Conservation (phyloP, 306 rosid genomes). For the Castanea sativa region DNA sequence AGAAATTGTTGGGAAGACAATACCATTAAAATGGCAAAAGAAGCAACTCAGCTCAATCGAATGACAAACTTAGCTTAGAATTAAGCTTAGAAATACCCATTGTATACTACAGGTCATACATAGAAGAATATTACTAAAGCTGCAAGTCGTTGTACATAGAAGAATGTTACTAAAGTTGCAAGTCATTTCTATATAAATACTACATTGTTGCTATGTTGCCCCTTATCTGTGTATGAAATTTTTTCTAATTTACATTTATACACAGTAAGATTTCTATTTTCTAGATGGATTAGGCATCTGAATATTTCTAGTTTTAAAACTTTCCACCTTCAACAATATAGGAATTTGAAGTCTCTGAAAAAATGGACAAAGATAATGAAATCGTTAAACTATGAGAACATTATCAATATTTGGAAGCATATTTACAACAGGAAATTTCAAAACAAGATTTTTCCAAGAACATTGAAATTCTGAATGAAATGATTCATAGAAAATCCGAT, state of each 20-base stretch:
- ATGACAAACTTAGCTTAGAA: too few relatives aligned
- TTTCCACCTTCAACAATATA: conserved; percentile 22
- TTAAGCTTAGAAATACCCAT: too few relatives aligned
- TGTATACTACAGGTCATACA: not conserved
- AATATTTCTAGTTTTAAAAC: not conserved
- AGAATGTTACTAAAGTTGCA: not conserved
- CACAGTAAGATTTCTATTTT: not conserved
- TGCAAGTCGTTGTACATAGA: too few relatives aligned
- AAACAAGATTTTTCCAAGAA: conserved; percentile 33
- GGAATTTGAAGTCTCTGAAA: conserved; percentile 93
- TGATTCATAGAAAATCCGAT: conserved; percentile 58
- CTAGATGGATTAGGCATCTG: not conserved
- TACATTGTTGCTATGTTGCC: not conserved
- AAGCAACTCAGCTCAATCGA: too few relatives aligned
- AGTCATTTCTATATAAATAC: not conserved
- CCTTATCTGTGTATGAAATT: not conserved
- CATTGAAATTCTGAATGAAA: conserved; percentile 64
- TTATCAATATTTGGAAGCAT: conserved; percentile 67
- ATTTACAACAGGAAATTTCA: conserved; percentile 58
- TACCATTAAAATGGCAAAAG: not conserved
- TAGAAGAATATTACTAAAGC: too few relatives aligned
- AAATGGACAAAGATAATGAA: conserved; percentile 93
- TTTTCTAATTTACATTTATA: not conserved
- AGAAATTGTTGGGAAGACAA: not conserved
- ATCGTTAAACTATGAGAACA: conserved; percentile 68